phyloP scores from a whole-genome alignment of 768 basidiomycete species.

The Botryobasidium botryosum region DNA sequence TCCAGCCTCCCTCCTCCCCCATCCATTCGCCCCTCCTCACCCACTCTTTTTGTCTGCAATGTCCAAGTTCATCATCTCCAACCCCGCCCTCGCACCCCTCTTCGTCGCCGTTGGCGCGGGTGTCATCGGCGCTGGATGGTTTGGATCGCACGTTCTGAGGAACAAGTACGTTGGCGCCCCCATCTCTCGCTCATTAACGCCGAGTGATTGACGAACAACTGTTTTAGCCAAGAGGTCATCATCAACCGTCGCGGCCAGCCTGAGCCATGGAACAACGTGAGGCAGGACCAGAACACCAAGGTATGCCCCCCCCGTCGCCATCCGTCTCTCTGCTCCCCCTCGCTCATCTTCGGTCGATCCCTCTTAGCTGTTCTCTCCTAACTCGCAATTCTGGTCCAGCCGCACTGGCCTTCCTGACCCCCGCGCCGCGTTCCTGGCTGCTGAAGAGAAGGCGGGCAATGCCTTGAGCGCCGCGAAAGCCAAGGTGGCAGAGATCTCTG shows the following conservation, averaged over 20 bases:
- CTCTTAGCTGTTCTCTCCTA: constrained; percentile 11
- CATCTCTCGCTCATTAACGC: neutral
- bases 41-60: too few species aligned
- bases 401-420: constrained; percentile 9
- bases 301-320: too few species aligned
- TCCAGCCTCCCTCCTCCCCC: too few species aligned
- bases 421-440: constrained; percentile 10
- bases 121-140: constrained; percentile 7
- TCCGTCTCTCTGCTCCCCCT: too few species aligned
- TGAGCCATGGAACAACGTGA: constrained; percentile 11
- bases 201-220: neutral
- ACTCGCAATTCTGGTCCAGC: constrained; percentile 7
- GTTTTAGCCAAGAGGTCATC: constrained; percentile 7
- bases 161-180: constrained; percentile 2
- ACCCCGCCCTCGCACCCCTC: constrained; percentile 11
- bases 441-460: constrained; percentile 1
- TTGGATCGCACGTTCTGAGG: constrained; percentile 5
- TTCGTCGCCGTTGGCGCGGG: constrained; percentile 9
- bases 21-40: too few species aligned
- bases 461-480: constrained; percentile 4
- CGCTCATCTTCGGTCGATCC: too few species aligned
- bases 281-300: constrained; percentile 13
- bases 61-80: too few species aligned
- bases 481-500: constrained; percentile 11
- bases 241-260: constrained; percentile 9